Base-by-base conservation (phyloP, 208 protist species). In the Leishmania martiniquensis region DNA sequence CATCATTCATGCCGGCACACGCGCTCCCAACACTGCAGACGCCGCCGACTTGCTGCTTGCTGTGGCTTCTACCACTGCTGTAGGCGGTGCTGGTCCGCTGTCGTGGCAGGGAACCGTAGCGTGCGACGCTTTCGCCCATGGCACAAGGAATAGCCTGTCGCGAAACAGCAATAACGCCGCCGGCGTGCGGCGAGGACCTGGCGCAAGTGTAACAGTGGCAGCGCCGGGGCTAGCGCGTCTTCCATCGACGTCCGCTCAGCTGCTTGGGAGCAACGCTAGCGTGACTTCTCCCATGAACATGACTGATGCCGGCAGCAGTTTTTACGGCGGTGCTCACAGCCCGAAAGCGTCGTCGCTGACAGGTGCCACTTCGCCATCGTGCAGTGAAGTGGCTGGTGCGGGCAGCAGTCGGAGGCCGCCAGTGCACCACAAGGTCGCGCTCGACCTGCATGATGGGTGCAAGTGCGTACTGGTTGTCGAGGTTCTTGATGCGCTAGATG, bases 401-500 rank as follows among this genome's bases (percentile, higher is more conserved):
- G 52, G 51, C 17, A 25, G 10, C 70, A 13, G 4, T 34, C 37
- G 52, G 70, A 34, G 15, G 9, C 72, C 66, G 29, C 59, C 34
- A n/a, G 39, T 15, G 37, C 25, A 5, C 17, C 42, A 54, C 42
- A 65, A 15, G 37, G 10, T 62, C 47, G 22, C 71, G 5, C 0
- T 25, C 1, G 82, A 77, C 22, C 25, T 76, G n/a, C 62, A 78
- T 37, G 79, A 85, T 71, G 67, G 52, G 49, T 54, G 73, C 75
- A 72, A 63, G 32, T 59, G 71, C n/a, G 70, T 83, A 6, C 82
- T 71, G 17, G 77, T 82, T 15, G 75, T 87, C n/a, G 92, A 96
- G 72, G 25, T 93, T 25, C 73, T 95, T 15, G 87, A 84, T 49
- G 92, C 85, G 10, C 39, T 96, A 1, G 86, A 96, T 73, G 88